Conservation (phyloP, 208 protist species). For the Novymonas esmeraldas region DNA sequence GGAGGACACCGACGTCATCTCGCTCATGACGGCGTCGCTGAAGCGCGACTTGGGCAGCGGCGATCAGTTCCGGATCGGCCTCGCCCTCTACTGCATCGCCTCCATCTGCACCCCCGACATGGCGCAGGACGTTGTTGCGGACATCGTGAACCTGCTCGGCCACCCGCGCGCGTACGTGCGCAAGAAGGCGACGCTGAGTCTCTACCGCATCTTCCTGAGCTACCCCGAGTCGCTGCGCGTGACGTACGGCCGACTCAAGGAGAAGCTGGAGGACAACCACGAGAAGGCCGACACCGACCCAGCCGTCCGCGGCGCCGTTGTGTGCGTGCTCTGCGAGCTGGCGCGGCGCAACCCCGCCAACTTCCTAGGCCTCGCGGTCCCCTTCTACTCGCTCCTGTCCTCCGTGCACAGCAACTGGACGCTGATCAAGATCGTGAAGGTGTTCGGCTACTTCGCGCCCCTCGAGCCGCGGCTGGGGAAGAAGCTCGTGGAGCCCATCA, state of each 20-base stretch:
- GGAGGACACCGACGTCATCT: conserved; percentile 96
- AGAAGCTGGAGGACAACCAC: conserved; percentile 95
- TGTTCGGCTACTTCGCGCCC: conserved; percentile 96
- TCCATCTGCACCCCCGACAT: conserved; percentile 97
- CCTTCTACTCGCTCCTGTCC: conserved; percentile 96
- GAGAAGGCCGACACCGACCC: conserved; percentile 82
- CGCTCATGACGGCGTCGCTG: conserved; percentile 96
- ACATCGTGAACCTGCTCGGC: conserved; percentile 94
- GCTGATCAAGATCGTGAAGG: conserved; percentile 99
- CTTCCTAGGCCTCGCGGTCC: conserved; percentile 96
- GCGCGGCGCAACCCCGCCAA: conserved; percentile 98
- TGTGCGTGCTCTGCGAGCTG: conserved; percentile 98
- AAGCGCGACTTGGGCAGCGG: conserved; percentile 95
- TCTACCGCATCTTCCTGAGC: conserved; percentile 98
- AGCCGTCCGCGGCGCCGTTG: conserved; percentile 93
- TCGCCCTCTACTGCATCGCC: conserved; percentile 96
- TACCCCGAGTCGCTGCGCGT: conserved; percentile 97
- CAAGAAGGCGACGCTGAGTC: conserved; percentile 95
- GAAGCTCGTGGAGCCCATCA: conserved; percentile 97
- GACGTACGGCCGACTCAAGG: conserved; percentile 95
- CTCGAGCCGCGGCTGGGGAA: conserved; percentile 97
- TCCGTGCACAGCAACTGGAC: conserved; percentile 98
- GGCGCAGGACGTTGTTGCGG: conserved; percentile 94
- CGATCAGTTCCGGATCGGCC: conserved; percentile 95
- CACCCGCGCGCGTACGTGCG: conserved; percentile 92